Base-by-base conservation (phyloP, 495 filamentous ascomycete species). In the Xylaria scruposa region DNA sequence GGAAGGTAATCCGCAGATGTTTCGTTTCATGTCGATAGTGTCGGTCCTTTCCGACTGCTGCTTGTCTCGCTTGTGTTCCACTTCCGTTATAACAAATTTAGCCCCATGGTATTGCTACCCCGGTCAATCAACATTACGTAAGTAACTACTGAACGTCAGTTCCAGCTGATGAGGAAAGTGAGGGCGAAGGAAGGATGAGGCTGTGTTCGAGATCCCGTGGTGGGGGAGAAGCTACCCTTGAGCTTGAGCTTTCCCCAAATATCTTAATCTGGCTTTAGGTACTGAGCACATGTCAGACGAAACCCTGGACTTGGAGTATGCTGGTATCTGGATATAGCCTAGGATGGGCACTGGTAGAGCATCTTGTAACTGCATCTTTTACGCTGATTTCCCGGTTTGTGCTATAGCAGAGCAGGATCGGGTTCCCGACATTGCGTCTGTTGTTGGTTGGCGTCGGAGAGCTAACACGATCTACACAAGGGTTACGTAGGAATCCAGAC, bases 21-120 rank as follows among this genome's bases (percentile, higher is more conserved):
- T 67, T 67, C 36, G 65, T 67, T 67, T 67, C 49, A 67, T 56
- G 65, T 67, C 56, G 31, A 67, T 67, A 42, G 12, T 33, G 63
- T 24, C 24, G 24, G 29, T 1, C 1, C 19, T 53, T 3, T 26
- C 26, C 56, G 6, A 19, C 47, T 15, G 42, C 42, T 17, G 12
- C 15, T 44, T 44, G 42, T 44, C 1, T 51, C 7, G n/a, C n/a
- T n/a, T n/a, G n/a, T n/a, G n/a, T n/a, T n/a, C n/a, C n/a, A n/a
- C 3, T n/a, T 51, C 21, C 17, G 19, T 53, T 21, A 9, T 24
- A 17, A 21, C 58, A 9, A 44, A 63, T 29, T 44, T 9, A 60
- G 33, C 10, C 21, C 19, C 12, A 2, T 24, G 8, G 6, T 59
- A 17, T 59, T 60, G 58, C 15, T 12, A 29, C 12, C 15, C 19